A percentile compares a stretch with the other conserved stretches of the same genome.
These are phyloP conservation scores for Lecanoromycetidae sp. DNA, from an alignment of 2,329 filamentous ascomycete genomes.

Conservation along the genomic window DNA sequence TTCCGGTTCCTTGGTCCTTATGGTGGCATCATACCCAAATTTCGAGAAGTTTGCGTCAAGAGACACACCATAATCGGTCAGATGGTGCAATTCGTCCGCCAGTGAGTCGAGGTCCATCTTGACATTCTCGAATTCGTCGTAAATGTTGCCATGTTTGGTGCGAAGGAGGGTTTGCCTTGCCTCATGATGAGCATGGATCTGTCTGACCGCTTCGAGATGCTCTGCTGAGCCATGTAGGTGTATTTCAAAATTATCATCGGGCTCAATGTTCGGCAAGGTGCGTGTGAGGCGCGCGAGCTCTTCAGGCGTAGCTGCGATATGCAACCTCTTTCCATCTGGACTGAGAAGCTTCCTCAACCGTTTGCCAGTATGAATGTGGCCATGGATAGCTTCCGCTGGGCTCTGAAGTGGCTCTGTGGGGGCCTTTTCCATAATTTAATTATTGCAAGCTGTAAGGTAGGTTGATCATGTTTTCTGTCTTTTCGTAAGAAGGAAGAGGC, in stretches of 20 bases:
- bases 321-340: slow-evolving; percentile 44
- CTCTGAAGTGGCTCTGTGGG: not conserved
- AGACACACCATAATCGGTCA: slow-evolving; percentile 42
- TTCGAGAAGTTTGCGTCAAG: slow-evolving; percentile 51
- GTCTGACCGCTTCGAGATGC: slow-evolving; percentile 38
- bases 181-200: slow-evolving; percentile 44
- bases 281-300: slow-evolving; percentile 38
- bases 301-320: slow-evolving; percentile 45
- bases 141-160: slow-evolving; percentile 38
- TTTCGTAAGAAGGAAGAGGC: not conserved
- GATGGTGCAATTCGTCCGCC: slow-evolving; percentile 41
- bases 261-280: slow-evolving; percentile 13
- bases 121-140: slow-evolving; percentile 46
- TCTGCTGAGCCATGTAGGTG: slow-evolving; percentile 47
- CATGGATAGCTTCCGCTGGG: not conserved
- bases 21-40: slow-evolving; percentile 49
- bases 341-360: slow-evolving; percentile 42
- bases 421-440: not conserved
- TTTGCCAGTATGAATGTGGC: slow-evolving; percentile 24
- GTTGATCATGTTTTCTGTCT: not conserved
- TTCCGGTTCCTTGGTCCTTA: slow-evolving; percentile 24
- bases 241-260: slow-evolving; percentile 38
- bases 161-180: slow-evolving; percentile 35
- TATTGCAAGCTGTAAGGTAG: not conserved
- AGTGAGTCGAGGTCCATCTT: slow-evolving; percentile 42